These are phyloP conservation scores for Plasmodium ovale DNA, from an alignment of 169 alveolate species.

Conservation along the genomic window DNA sequence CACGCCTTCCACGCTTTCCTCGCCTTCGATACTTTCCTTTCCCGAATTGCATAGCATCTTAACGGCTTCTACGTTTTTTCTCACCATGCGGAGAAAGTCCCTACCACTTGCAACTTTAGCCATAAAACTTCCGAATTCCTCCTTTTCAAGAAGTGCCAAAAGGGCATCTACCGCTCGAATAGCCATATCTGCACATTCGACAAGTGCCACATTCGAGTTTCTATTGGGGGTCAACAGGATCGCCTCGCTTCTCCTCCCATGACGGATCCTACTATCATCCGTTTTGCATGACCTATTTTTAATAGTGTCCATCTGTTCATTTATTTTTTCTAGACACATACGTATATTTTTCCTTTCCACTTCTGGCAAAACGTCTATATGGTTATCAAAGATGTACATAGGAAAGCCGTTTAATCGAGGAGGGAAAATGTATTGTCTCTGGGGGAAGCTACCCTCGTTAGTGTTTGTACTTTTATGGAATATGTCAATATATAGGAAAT, in stretches of 20 bases:
- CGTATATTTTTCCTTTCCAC: not conserved
- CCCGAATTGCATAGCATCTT: too few relatives aligned
- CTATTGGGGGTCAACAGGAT: too few relatives aligned
- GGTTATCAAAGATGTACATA: not conserved
- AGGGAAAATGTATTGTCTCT: not conserved
- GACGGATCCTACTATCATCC: too few relatives aligned
- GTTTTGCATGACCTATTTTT: too few relatives aligned
- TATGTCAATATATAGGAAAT: slow-evolving; percentile 49
- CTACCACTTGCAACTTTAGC: not conserved
- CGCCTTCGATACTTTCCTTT: not conserved
- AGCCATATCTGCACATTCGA: not conserved
- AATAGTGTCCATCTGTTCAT: not conserved
- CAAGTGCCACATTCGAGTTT: not conserved
- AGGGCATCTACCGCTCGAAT: not conserved
- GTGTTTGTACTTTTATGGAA: not conserved
- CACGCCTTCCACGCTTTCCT: slow-evolving; percentile 1
- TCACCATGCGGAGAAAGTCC: not conserved
- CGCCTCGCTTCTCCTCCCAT: too few relatives aligned
- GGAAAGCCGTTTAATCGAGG: not conserved
- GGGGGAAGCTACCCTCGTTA: not conserved
- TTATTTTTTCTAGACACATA: not conserved
- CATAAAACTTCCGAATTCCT: not conserved
- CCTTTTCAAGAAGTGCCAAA: not conserved
- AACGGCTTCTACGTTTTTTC: too few relatives aligned
- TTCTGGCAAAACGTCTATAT: not conserved